A percentile compares a stretch with the other conserved stretches of the same genome.
Conservation (phyloP, 768 basidiomycete genomes). For the Mycena epipterygia region DNA sequence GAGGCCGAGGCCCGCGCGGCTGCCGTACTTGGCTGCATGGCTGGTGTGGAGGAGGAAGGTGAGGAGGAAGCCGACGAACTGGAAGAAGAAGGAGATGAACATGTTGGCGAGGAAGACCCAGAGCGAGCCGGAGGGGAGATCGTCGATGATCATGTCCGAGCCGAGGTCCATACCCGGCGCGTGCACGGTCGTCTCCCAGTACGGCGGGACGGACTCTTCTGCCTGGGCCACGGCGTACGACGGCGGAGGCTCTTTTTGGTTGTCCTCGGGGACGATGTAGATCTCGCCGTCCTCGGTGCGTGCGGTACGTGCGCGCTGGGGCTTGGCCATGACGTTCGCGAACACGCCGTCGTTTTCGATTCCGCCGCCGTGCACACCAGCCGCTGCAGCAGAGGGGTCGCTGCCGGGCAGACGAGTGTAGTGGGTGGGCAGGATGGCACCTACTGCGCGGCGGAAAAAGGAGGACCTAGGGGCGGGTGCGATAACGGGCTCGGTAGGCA, state of each 20-base stretch:
- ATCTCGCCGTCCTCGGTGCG: slow-evolving; percentile 67
- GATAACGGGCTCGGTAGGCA: slow-evolving; percentile 65
- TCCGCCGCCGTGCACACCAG: slow-evolving; percentile 71
- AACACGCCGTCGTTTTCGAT: slow-evolving; percentile 95
- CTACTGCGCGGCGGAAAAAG: slow-evolving; percentile 70
- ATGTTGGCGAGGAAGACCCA: slow-evolving; percentile 82
- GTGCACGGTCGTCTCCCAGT: slow-evolving; percentile 97
- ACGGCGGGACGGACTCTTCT: slow-evolving; percentile 88
- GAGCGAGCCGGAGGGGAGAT: slow-evolving; percentile 87
- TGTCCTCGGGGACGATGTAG: slow-evolving; percentile 82
- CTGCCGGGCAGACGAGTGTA: slow-evolving; percentile 63
- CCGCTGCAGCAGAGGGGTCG: slow-evolving; percentile 47
- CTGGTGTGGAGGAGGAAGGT: slow-evolving; percentile 94
- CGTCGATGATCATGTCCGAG: slow-evolving; percentile 86
- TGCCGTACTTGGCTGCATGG: slow-evolving; percentile 94
- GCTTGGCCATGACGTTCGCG: slow-evolving; percentile 94
- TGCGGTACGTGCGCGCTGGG: slow-evolving; percentile 62
- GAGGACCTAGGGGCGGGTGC: slow-evolving; percentile 57
- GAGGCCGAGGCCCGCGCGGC: slow-evolving; percentile 94
- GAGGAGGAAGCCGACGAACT: slow-evolving; percentile 93
- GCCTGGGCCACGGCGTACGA: slow-evolving; percentile 90
- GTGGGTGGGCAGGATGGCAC: slow-evolving; percentile 74
- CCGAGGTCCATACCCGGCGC: slow-evolving; percentile 71
- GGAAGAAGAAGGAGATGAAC: slow-evolving; percentile 95
- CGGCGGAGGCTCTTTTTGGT: slow-evolving; percentile 87